Evolutionary conservation across 1,139 yeast species (phyloP).

Genomic region (Scheffersomyces quercinus): DNA sequence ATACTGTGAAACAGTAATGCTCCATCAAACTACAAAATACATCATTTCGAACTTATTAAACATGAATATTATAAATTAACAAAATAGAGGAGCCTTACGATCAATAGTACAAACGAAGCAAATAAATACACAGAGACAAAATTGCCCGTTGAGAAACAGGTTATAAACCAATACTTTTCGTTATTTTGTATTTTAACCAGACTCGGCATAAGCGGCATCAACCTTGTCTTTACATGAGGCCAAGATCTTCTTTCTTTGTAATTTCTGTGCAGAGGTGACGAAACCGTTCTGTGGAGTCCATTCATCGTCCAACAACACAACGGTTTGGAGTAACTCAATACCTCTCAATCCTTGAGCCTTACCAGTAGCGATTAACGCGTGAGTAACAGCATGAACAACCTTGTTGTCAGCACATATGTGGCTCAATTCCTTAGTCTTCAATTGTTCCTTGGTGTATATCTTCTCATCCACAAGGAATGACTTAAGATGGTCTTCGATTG

Average conservation of each 20-base stretch:
- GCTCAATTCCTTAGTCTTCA: conserved; percentile 50
- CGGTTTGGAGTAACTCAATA: conserved; percentile 80
- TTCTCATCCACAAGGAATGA: conserved; percentile 55
- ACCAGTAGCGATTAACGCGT: conserved; percentile 72
- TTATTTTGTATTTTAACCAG: not conserved
- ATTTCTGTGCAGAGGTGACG: conserved; percentile 93
- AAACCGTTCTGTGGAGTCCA: conserved; percentile 98
- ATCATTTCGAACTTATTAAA: too few species aligned
- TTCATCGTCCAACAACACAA: conserved; percentile 81
- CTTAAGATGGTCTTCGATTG: conserved; percentile 68
- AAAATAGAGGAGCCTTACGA: too few species aligned
- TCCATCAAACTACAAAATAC: too few species aligned
- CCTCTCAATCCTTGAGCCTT: conserved; percentile 78
- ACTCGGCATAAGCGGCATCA: conserved; percentile 49
- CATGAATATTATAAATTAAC: too few species aligned
- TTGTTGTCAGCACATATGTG: conserved; percentile 55
- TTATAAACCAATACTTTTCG: not conserved
- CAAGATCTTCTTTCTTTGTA: conserved; percentile 90
- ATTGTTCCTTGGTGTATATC: conserved; percentile 47
- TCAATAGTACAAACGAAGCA: too few species aligned
- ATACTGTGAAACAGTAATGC: too few species aligned
- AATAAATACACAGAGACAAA: too few species aligned
- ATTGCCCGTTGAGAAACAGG: too few species aligned
- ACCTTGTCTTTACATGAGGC: conserved; percentile 60
- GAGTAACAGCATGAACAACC: conserved; percentile 55